A percentile compares a stretch with the other conserved stretches of the same genome.
Evolutionary conservation across 192 early-diverging fungal genomes (phyloP).

Genomic region (Linnemannia exigua): DNA sequence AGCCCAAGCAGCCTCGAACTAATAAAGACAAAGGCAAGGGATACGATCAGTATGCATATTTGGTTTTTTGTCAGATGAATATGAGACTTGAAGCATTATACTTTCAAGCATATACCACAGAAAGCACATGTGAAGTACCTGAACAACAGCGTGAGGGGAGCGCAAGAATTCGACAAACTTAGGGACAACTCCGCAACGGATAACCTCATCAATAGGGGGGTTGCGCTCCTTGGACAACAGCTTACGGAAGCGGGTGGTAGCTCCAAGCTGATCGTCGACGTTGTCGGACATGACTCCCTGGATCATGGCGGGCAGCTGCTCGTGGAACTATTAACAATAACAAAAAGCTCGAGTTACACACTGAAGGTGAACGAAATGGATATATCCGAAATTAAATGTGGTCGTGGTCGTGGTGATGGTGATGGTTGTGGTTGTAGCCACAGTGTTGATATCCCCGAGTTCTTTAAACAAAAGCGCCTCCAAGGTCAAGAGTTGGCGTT

Average conservation of each 20-base stretch:
- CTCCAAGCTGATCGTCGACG: slow-evolving; percentile 82
- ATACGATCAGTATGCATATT: background rate
- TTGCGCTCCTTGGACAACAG: slow-evolving; percentile 94
- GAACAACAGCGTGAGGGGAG: slow-evolving; percentile 87
- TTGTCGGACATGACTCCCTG: slow-evolving; percentile 84
- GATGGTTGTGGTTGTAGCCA: background rate
- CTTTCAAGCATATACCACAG: no score
- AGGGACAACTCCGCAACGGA: slow-evolving; percentile 92
- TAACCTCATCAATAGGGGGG: slow-evolving; percentile 98
- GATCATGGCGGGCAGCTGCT: slow-evolving; percentile 86
- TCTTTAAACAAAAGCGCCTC: background rate
- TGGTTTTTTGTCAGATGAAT: background rate
- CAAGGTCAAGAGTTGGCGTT: background rate
- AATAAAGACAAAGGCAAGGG: background rate
- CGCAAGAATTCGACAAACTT: slow-evolving; percentile 95
- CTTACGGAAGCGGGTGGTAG: slow-evolving; percentile 94
- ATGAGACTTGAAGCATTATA: background rate
- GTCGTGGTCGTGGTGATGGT: background rate
- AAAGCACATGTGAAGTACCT: slow-evolving; percentile 62
- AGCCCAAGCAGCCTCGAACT: slow-evolving; percentile 99
- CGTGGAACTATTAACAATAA: slow-evolving; percentile 67
- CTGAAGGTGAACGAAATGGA: background rate
- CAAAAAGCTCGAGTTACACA: background rate
- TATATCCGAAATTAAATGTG: background rate
- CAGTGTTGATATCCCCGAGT: background rate